Conservation (phyloP, 768 basidiomycete species). For the Boletus coccyginus region DNA sequence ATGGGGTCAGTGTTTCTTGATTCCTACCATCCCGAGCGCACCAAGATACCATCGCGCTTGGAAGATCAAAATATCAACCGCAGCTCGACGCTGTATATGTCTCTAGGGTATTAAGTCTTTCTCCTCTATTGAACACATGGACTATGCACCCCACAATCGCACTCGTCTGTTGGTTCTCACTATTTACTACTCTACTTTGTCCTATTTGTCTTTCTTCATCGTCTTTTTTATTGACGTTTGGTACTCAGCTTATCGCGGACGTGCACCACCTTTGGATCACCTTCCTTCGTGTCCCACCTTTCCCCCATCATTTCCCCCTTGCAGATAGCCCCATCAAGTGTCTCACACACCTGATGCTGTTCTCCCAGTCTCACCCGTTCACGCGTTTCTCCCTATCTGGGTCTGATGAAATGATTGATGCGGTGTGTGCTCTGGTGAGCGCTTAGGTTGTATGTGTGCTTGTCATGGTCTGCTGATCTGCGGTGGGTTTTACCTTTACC, state of each 20-base stretch:
- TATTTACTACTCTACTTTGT: slow-evolving; percentile 28
- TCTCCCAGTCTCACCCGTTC: slow-evolving; percentile 16
- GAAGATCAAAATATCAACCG: slow-evolving; percentile 15
- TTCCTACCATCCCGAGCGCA: slow-evolving; percentile 1
- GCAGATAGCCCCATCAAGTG: slow-evolving; percentile 3
- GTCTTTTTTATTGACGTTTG: slow-evolving; percentile 6
- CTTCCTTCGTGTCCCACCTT: background rate
- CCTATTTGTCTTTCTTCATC: slow-evolving; percentile 19
- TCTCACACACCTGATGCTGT: slow-evolving; percentile 21
- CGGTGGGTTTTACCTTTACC: background rate
- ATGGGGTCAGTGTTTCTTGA: slow-evolving; percentile 29
- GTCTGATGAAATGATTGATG: slow-evolving; percentile 43
- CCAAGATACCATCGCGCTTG: slow-evolving; percentile 5
- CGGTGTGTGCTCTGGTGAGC: slow-evolving; percentile 42
- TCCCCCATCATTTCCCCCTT: background rate
- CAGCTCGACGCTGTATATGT: slow-evolving; percentile 9
- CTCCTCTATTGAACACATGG: slow-evolving; percentile 16
- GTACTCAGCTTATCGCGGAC: background rate
- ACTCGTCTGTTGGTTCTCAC: slow-evolving; percentile 17
- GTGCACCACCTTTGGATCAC: background rate
- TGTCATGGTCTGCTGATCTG: background rate
- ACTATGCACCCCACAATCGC: slow-evolving; percentile 16
- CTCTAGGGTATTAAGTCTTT: slow-evolving; percentile 10
- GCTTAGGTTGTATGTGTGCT: slow-evolving; percentile 28
- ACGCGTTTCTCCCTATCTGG: slow-evolving; percentile 45